Evolutionary conservation across 2,329 filamentous ascomycete species (phyloP).

Genomic region (Beauveria asiatica): DNA sequence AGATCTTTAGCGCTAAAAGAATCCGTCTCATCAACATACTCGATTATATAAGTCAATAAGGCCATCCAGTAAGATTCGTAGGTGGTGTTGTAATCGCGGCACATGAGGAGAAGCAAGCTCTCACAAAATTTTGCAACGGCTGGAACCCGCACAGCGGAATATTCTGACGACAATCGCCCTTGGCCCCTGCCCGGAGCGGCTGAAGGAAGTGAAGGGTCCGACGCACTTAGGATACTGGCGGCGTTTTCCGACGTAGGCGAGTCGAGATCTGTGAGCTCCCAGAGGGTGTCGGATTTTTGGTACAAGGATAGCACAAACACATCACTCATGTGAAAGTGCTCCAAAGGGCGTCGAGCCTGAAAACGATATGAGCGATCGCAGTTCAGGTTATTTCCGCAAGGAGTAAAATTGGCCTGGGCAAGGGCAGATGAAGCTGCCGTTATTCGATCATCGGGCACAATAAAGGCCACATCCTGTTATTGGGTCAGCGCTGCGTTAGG

Average conservation of each 20-base stretch:
- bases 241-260: neutral
- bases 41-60: neutral
- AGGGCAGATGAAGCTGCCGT: slow-evolving; percentile 1
- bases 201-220: neutral
- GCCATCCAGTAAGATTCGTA: neutral
- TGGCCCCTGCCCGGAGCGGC: neutral
- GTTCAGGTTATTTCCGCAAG: neutral
- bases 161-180: neutral
- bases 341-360: neutral
- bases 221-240: neutral
- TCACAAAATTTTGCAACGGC: neutral
- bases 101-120: neutral
- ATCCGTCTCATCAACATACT: neutral
- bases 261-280: neutral
- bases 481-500: neutral
- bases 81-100: neutral
- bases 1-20: neutral
- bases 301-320: slow-evolving; percentile 1
- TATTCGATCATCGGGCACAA: neutral
- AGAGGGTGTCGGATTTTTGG: neutral
- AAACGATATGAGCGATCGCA: neutral
- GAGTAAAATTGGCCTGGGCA: neutral
- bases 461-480: neutral
- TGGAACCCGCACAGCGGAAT: neutral
- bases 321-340: slow-evolving; percentile 1